Base-by-base conservation (phyloP, 225 moss, liverwort and hornwort species). In the Rhytidiadelphus loreus region DNA sequence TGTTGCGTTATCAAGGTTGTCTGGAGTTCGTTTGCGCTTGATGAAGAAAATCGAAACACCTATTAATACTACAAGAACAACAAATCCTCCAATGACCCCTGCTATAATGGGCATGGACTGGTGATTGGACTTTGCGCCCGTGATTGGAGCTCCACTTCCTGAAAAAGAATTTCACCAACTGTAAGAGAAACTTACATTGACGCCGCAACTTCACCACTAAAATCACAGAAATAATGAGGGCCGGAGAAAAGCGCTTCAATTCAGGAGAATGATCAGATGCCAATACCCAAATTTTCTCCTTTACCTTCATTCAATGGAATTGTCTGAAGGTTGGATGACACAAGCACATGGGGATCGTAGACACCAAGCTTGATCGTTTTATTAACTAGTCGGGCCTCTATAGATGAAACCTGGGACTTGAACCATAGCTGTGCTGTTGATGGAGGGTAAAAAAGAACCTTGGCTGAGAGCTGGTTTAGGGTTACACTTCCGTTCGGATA, bases 61-160 rank as follows among this genome's bases (percentile, higher is more conserved):
- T 37, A 57, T 37, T 66, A 92, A 56, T 28, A 86, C 33, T 60
- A 92, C 70, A 69, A 92, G 85, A 29, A 37, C 68, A 81, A 93
- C 80, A 35, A 93, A 92, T 72, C 91, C 93, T 71, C 88, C 91
- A 58, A 93, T 93, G 22, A 55, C 91, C 68, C 93, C 93, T 25
- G 91, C 89, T 64, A 93, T 63, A 76, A 91, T 93, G 48, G 93
- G 92, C 89, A 83, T 72, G 33, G 92, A 91, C 52, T 92, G 87
- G 61, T 92, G 91, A 81, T 87, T 91, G 46, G 88, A 81, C 85
- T 84, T 89, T 25, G 55, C 66, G 30, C 79, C 75, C 6, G 81
- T 50, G 43, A 60, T 62, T 48, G 86, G 57, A n/a, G 65, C 83
- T 59, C 64, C 12, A 79, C 68, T 84, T 83, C 86, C 93, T 93